Percentiles rank a stretch among this genome's conserved stretches.
phyloP scores from a whole-genome alignment of 305 asterid species.

The Solanum hybrid region DNA sequence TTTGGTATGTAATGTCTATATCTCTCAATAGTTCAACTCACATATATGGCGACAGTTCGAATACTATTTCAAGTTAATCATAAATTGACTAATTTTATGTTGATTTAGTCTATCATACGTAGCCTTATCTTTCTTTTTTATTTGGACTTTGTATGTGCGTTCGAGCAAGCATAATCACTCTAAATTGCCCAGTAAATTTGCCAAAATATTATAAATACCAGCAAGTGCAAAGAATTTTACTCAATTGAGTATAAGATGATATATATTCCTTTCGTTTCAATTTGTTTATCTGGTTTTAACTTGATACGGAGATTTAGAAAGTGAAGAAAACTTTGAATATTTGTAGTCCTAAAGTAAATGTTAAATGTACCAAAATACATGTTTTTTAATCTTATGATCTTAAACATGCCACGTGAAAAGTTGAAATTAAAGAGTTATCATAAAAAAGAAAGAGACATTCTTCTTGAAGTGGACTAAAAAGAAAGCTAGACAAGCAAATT shows the following conservation, averaged over 20 bases:
- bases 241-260: too few relatives aligned
- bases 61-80: not conserved
- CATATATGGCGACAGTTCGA: constrained; percentile 9
- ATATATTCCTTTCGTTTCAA: not conserved
- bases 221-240: not conserved
- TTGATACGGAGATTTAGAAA: not conserved
- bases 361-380: not conserved
- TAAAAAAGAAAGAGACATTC: not conserved
- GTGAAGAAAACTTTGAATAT: not conserved
- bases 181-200: not conserved
- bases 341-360: not conserved
- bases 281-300: not conserved
- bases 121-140: not conserved
- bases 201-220: too few relatives aligned
- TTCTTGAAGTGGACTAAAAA: not conserved
- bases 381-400: too few relatives aligned
- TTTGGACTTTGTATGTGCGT: not conserved
- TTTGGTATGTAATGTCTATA: not conserved
- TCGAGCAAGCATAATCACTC: not conserved
- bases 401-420: not conserved
- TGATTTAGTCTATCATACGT: not conserved
- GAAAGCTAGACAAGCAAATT: not conserved
- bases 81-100: not conserved
- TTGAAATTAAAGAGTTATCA: too few relatives aligned
- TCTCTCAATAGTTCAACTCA: not conserved